Conservation (phyloP, 345 rosid genomes). For the Ailanthus altissimus region DNA sequence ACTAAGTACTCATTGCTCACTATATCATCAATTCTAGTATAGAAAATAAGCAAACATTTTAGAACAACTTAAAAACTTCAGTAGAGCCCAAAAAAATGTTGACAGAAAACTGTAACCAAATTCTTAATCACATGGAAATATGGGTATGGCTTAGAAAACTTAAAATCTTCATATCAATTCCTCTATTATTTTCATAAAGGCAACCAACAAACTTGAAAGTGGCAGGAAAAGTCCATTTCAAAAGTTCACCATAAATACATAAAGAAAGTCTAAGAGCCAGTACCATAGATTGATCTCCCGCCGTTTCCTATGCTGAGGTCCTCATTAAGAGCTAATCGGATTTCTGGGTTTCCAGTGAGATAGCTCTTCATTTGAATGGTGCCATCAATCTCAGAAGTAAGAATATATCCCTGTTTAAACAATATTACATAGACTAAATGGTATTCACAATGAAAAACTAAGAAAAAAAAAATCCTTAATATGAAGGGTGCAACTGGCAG, state of each 20-base stretch:
- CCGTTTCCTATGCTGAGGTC: slow-evolving; percentile 85
- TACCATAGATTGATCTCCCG: slow-evolving; percentile 82
- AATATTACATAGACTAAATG: slow-evolving; percentile 5
- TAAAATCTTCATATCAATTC: neutral
- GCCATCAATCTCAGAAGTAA: slow-evolving; percentile 98
- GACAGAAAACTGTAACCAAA: slow-evolving; percentile 4
- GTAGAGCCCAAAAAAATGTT: neutral
- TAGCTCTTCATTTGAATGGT: slow-evolving; percentile 99
- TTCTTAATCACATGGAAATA: slow-evolving; percentile 1
- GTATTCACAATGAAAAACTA: neutral
- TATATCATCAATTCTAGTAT: neutral
- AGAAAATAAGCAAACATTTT: neutral
- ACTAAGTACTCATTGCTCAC: slow-evolving; percentile 3
- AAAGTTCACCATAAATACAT: neutral
- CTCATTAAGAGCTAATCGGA: slow-evolving; percentile 92
- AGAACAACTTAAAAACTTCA: neutral
- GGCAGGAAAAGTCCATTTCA: slow-evolving; percentile 12
- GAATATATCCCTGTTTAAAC: slow-evolving; percentile 77
- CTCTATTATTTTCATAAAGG: neutral
- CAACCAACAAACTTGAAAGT: slow-evolving; percentile 12
- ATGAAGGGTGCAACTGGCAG: neutral
- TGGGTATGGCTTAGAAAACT: neutral
- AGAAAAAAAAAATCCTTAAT: neutral
- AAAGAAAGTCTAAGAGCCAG: slow-evolving; percentile 23
- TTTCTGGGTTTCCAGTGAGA: slow-evolving; percentile 95